Evolutionary conservation across 257 asterid genomes (phyloP), one percentile per base, ranked within the genome.

Genomic region (Datura wrightii): DNA sequence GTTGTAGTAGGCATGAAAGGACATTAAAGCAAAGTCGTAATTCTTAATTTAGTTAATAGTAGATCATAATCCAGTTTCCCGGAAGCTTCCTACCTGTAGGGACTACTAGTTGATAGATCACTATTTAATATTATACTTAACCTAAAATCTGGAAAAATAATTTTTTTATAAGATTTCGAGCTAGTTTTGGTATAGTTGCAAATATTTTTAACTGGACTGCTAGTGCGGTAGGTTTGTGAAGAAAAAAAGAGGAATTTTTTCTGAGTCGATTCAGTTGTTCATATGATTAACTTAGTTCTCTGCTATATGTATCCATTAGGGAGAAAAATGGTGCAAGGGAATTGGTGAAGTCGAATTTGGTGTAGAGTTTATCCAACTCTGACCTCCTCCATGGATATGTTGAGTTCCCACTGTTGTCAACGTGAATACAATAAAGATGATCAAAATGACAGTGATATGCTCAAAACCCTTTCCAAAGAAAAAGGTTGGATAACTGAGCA

Each of bases 401-500:
- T 48, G 10, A 1, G 5, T 66, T 66, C 46, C n/a, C 24, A 6
- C 2, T 36, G 18, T 65, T 65, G 46, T 36, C 44, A 34, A 41
- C 42, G 6, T 31, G 41, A 24, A 36, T 66, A 36, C 19, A 36
- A 36, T 3, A 36, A 66, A 66, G 19, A 37, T 34, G 74, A 36
- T 36, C 9, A 66, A 66, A 13, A 36, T 66, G 74, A 66, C 19
- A 66, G 48, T 66, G 74, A 66, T 66, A 36, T 34, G 72, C 19
- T 65, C 24, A 14, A 6, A 66, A 15, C 24, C 24, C 76, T 66
- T 36, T 2, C 42, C 76, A 66, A 66, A 14, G 76, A 37, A 37
- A 66, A 66, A 36, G 76, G 76, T 37, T 66, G 50, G 76, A 66
- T 14, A 7, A 37, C 76, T 37, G 76, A 37, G 18, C n/a, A 66